Conservation (phyloP, 129 eudicot genomes). For the Artemisia annua region DNA sequence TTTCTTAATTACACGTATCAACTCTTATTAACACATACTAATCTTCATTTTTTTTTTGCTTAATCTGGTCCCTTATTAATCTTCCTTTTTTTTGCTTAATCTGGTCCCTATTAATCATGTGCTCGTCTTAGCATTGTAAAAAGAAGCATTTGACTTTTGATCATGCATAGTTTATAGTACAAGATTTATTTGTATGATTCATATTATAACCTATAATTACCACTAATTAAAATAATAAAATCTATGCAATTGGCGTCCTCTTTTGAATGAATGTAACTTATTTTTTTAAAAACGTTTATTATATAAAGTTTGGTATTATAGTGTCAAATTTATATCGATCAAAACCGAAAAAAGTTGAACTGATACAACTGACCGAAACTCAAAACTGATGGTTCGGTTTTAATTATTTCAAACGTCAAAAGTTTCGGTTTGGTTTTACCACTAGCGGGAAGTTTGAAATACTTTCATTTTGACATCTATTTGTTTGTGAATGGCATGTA, state of each 20-base stretch:
- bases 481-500: no score
- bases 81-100: no score
- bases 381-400: neutral
- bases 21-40: constrained; percentile 23
- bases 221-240: neutral
- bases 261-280: neutral
- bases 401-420: neutral
- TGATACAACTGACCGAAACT: no score
- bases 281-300: no score
- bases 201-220: neutral
- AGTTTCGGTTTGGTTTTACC: neutral
- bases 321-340: neutral
- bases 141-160: constrained; percentile 14
- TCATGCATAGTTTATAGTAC: neutral
- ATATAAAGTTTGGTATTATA: neutral
- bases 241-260: neutral
- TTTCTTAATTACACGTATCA: constrained; percentile 31
- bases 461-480: no score
- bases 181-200: no score
- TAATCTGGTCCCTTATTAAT: neutral
- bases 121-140: neutral
- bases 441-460: no score
- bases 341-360: no score
- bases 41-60: neutral
- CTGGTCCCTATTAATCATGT: no score